These are phyloP conservation scores for Globisporangium barbulae DNA, from an alignment of 352 stramenopile genomes.

Conservation along the genomic window DNA sequence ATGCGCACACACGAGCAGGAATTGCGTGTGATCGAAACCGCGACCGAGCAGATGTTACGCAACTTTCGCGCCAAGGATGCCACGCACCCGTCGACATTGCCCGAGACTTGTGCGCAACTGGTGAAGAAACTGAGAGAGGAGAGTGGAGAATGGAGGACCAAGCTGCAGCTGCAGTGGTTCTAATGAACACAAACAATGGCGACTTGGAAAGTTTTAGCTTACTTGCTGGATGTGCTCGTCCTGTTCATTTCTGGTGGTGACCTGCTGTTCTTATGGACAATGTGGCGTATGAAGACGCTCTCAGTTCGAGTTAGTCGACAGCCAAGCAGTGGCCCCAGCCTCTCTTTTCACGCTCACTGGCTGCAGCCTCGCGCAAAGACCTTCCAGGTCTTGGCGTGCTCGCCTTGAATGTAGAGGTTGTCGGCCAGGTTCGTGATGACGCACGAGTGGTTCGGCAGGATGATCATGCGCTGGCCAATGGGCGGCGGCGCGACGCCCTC, in stretches of 20 bases:
- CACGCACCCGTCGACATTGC: conserved; percentile 25
- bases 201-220: no score
- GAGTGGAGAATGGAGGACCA: conserved; percentile 20
- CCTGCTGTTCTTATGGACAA: neutral
- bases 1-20: conserved; percentile 61
- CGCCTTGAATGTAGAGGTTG: conserved; percentile 51
- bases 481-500: conserved; percentile 41
- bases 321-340: conserved; percentile 22
- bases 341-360: conserved; percentile 24
- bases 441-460: conserved; percentile 69
- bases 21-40: conserved; percentile 40
- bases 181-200: conserved; percentile 13
- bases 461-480: conserved; percentile 57
- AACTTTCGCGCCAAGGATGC: conserved; percentile 52
- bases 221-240: no score
- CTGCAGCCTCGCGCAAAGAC: conserved; percentile 57
- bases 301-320: conserved; percentile 19
- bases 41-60: conserved; percentile 51
- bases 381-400: conserved; percentile 45
- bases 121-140: conserved; percentile 22
- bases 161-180: conserved; percentile 48
- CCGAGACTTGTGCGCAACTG: conserved; percentile 27
- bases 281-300: neutral
- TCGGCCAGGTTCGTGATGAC: conserved; percentile 67
- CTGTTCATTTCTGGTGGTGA: neutral